Evolutionary conservation across 139 green algal species (phyloP).

Genomic region (Coelastrella sp.): DNA sequence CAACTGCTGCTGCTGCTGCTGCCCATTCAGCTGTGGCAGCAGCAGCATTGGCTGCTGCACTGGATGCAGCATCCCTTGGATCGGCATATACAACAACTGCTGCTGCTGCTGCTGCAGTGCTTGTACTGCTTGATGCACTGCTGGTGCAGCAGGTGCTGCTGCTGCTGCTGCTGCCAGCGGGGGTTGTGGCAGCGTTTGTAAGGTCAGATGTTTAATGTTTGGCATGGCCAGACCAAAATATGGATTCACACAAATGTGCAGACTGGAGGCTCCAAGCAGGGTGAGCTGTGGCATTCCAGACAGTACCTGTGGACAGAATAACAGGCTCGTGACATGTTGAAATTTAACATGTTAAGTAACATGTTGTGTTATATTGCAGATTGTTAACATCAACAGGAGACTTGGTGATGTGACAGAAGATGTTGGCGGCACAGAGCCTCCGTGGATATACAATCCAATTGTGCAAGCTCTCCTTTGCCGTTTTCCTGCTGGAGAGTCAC

Average conservation of each 20-base stretch:
- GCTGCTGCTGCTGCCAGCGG: background rate
- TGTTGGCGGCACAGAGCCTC: background rate
- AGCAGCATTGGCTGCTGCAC: slow-evolving; percentile 2
- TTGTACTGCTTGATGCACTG: background rate
- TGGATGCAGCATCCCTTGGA: background rate
- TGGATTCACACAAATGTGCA: slow-evolving; percentile 28
- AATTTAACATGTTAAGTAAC: background rate
- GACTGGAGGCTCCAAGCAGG: slow-evolving; percentile 12
- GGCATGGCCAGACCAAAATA: background rate
- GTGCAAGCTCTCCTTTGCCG: background rate
- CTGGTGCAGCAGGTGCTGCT: background rate
- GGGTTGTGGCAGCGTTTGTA: background rate
- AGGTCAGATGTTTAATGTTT: background rate
- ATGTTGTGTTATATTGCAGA: background rate
- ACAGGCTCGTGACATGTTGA: background rate
- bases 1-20: background rate
- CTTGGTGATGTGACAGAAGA: background rate
- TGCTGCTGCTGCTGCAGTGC: slow-evolving; percentile 27
- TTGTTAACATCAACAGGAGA: background rate
- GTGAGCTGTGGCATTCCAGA: background rate
- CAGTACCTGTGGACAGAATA: background rate
- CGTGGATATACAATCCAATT: background rate
- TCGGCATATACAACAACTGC: background rate
- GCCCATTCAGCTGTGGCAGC: background rate
- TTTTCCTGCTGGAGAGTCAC: background rate